Evolutionary conservation across 2,329 filamentous ascomycete species (phyloP).

Genomic region (Hypoxylon sp.): DNA sequence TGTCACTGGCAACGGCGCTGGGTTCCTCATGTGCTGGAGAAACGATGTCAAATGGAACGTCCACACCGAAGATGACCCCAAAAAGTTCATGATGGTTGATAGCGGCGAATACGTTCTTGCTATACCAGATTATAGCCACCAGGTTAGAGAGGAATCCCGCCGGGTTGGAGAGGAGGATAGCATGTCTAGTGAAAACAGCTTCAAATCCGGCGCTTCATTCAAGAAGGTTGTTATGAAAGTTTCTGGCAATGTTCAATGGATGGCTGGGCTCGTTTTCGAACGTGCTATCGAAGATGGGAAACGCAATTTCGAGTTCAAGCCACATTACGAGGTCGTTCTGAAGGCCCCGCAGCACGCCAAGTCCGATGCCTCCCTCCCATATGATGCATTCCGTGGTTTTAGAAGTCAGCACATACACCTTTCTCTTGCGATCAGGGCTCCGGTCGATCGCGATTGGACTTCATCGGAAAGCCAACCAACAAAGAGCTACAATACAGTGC

Average conservation of each 20-base stretch:
- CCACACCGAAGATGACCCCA: conserved; percentile 87
- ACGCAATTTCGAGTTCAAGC: conserved; percentile 89
- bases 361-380: conserved; percentile 68
- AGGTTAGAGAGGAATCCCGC: conserved; percentile 77
- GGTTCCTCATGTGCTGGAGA: conserved; percentile 98
- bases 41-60: conserved; percentile 92
- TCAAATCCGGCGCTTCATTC: conserved; percentile 84
- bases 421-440: conserved; percentile 91
- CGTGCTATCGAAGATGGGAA: conserved; percentile 79
- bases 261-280: conserved; percentile 93
- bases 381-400: conserved; percentile 97
- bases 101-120: conserved; percentile 96
- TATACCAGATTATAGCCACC: conserved; percentile 91
- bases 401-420: conserved; percentile 96
- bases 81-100: conserved; percentile 94
- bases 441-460: conserved; percentile 88
- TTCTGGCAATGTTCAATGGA: conserved; percentile 94
- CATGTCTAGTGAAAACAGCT: conserved; percentile 73
- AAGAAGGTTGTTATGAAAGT: conserved; percentile 99
- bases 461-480: conserved; percentile 81
- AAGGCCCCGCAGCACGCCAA: conserved; percentile 84
- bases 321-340: conserved; percentile 91
- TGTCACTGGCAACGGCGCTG: conserved; percentile 91
- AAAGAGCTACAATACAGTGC: conserved; percentile 95
- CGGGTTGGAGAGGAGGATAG: conserved; percentile 70